Conservation (phyloP, 129 eudicot genomes). For the Cynara cardunculus region DNA sequence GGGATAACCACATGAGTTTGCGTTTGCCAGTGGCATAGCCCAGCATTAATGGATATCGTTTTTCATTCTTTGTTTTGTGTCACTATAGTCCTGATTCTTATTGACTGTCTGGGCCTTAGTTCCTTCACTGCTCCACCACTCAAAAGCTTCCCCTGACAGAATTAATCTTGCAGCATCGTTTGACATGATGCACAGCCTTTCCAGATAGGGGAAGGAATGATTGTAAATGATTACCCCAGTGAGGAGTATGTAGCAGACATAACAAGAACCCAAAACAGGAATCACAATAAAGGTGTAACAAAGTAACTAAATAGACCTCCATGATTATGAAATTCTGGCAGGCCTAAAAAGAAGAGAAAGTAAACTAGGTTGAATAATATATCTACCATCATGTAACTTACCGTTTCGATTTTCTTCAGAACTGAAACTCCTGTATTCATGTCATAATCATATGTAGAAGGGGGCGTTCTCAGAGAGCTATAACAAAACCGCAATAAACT, state of each 20-base stretch:
- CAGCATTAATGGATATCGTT: background rate
- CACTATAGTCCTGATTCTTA: background rate
- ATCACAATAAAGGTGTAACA: background rate
- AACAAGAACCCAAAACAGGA: background rate
- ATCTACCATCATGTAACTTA: conserved; percentile 29
- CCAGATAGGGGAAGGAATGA: background rate
- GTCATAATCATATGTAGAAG: conserved; percentile 86
- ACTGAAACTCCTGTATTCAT: conserved; percentile 83
- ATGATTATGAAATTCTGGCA: background rate
- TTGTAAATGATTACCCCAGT: background rate
- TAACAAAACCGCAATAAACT: conserved; percentile 62
- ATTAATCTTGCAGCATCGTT: background rate
- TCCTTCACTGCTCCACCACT: background rate
- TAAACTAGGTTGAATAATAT: background rate
- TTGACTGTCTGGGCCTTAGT: background rate
- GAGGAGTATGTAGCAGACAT: background rate
- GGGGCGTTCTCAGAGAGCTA: conserved; percentile 85
- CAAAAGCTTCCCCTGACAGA: background rate
- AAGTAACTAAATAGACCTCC: background rate
- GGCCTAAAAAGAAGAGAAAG: background rate
- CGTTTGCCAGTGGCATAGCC: background rate
- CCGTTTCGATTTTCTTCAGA: conserved; percentile 80
- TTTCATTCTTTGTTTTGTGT: background rate
- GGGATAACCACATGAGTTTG: background rate
- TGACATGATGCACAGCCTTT: background rate